Base-by-base conservation (phyloP, 345 rosid genomes). In the Rhodamnia argentea region DNA sequence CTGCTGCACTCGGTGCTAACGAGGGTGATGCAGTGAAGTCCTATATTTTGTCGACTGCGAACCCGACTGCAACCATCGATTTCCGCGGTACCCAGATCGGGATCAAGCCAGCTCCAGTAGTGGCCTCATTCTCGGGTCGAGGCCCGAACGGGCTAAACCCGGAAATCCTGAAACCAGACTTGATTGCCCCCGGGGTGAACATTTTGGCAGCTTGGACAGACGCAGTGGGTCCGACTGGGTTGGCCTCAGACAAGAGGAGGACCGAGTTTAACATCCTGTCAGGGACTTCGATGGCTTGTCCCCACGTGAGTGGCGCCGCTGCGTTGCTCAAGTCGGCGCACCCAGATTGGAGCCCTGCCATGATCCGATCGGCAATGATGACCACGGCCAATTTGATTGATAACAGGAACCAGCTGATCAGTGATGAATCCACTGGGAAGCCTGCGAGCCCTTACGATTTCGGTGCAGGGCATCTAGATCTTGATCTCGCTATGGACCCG, bases 191-290 rank as follows among this genome's bases (percentile, higher is more conserved):
- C 0, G 94, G 96, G 5, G 94, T 94, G 13, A 94, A 96, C 89
- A 96, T 96, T 86, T 92, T 95, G 76, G 98, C 99, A 23, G 95
- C 94, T 44, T 95, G 98, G 99, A 94, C 96, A 0, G 96, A 94
- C 20, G 94, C 92, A 2, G 94, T 90, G 10, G 98, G 98, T 1
- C 96, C 97, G 2, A 94, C 95, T 0, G 97, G 98, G 40, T 84
- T 96, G 74, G 93, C 89, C 26, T 93, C 96, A 0, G 98, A 95
- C 90, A 40, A 75, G 10, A 86, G 96, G 87, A 95, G 87, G 91
- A 90, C 94, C 13, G 96, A 94, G 62, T 96, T 95, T 83, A 96
- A 96, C 85, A 96, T 94, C 42, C 87, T 96, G 15, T 96, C 96
- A 0, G 98, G 98, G 56, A 96, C 98, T 47, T 96, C 98, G 10